These are phyloP conservation scores for Papiliotrema nemorosa DNA, from an alignment of 1,284 basidiomycete genomes.

Conservation along the genomic window DNA sequence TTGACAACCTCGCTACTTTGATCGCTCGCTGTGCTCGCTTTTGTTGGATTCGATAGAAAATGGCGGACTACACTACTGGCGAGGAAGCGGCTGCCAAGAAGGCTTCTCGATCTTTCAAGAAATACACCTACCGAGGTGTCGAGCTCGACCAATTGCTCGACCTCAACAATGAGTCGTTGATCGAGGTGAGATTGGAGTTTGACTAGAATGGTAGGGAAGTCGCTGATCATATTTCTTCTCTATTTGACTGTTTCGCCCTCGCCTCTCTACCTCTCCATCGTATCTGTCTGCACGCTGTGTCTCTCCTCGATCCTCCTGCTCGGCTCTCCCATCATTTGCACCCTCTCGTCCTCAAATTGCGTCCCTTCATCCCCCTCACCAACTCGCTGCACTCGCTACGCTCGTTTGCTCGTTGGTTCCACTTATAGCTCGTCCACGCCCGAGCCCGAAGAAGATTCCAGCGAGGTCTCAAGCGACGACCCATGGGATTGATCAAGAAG, in stretches of 20 bases:
- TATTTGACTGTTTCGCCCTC: no score
- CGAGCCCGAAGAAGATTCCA: slow-evolving; percentile 98
- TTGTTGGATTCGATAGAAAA: slow-evolving; percentile 4
- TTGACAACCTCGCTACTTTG: background rate
- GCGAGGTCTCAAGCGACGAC: slow-evolving; percentile 96
- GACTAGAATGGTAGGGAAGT: background rate
- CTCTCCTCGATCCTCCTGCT: no score
- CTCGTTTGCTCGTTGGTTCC: background rate
- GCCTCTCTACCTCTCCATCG: no score
- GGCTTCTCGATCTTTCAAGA: slow-evolving; percentile 97
- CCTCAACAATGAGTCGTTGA: slow-evolving; percentile 72
- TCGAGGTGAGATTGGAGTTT: slow-evolving; percentile 40
- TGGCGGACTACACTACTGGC: slow-evolving; percentile 79
- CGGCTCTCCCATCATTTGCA: no score
- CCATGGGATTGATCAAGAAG: slow-evolving; percentile 99
- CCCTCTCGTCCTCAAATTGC: no score
- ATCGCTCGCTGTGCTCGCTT: background rate
- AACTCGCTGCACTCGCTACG: no score
- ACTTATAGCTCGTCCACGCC: slow-evolving; percentile 83
- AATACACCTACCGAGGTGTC: slow-evolving; percentile 96
- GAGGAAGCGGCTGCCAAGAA: slow-evolving; percentile 87
- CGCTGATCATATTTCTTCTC: slow-evolving; percentile 2
- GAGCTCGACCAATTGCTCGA: slow-evolving; percentile 97
- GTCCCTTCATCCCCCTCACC: no score
- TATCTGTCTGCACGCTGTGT: no score